Percentiles rank a stretch among this genome's conserved stretches.
These are phyloP conservation scores for Elongisporangium anandrum DNA, from an alignment of 352 stramenopile species.

Conservation along the genomic window DNA sequence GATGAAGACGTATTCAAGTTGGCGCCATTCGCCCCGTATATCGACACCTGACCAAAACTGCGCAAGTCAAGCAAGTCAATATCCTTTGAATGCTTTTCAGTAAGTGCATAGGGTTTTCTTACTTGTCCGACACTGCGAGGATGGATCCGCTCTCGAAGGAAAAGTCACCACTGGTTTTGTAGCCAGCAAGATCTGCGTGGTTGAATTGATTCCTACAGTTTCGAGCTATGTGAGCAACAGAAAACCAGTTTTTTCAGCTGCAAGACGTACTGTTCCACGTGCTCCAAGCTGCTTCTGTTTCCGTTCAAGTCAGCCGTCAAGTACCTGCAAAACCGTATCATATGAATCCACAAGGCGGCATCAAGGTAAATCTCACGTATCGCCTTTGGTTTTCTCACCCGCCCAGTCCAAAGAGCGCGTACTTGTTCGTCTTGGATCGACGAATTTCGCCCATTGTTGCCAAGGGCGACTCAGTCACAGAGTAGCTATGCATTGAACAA, in stretches of 20 bases:
- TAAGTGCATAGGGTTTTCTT: constrained; percentile 6
- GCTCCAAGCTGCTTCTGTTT: constrained; percentile 16
- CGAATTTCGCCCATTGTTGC: constrained; percentile 46
- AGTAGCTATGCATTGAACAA: constrained; percentile 26
- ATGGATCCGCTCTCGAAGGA: constrained; percentile 40
- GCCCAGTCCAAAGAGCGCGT: constrained; percentile 57
- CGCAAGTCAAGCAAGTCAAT: too few relatives aligned
- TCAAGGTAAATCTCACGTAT: neutral
- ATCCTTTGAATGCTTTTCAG: too few relatives aligned
- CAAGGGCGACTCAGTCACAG: constrained; percentile 42
- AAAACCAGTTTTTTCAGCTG: neutral
- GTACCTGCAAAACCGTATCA: constrained; percentile 21
- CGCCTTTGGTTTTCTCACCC: constrained; percentile 26
- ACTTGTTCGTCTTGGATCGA: constrained; percentile 37
- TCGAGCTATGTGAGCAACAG: neutral
- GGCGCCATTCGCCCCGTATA: too few relatives aligned
- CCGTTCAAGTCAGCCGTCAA: constrained; percentile 24
- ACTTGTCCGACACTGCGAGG: constrained; percentile 77
- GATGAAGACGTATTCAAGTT: constrained; percentile 10
- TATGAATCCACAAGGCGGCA: neutral
- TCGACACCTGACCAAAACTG: too few relatives aligned
- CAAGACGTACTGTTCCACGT: constrained; percentile 28
- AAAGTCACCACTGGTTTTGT: constrained; percentile 78
- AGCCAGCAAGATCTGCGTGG: constrained; percentile 6
- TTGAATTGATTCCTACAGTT: neutral